Percentiles rank a stretch among this genome's conserved stretches.
phyloP scores from a whole-genome alignment of 495 filamentous ascomycete species.

The Aspergillus indologenus region DNA sequence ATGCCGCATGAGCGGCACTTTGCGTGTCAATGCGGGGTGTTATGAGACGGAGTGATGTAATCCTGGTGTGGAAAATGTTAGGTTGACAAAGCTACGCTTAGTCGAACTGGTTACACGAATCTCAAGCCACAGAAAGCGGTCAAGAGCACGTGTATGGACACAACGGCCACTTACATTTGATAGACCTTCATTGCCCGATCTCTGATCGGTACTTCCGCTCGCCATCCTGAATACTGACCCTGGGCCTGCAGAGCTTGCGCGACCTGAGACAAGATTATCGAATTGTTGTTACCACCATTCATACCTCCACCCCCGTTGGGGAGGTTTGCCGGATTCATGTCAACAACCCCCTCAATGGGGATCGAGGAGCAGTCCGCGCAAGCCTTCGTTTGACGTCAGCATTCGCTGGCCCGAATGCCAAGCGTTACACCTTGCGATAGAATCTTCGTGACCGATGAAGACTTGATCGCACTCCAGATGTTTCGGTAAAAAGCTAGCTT shows the following conservation, averaged over 20 bases:
- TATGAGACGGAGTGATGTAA: slow-evolving; percentile 49
- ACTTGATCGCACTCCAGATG: not conserved
- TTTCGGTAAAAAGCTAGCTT: not conserved
- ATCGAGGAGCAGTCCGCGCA: slow-evolving; percentile 40
- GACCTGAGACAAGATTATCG: slow-evolving; percentile 38
- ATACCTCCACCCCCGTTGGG: slow-evolving; percentile 43
- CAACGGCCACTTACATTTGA: slow-evolving; percentile 44
- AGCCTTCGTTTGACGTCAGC: slow-evolving; percentile 33
- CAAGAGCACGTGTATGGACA: not conserved
- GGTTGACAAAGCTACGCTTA: not conserved
- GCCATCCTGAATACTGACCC: slow-evolving; percentile 45
- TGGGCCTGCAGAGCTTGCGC: slow-evolving; percentile 36
- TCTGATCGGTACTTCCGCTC: slow-evolving; percentile 39
- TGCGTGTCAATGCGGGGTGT: slow-evolving; percentile 44
- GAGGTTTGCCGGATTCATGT: slow-evolving; percentile 51
- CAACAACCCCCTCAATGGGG: slow-evolving; percentile 47
- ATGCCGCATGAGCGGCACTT: slow-evolving; percentile 42
- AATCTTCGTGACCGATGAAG: not conserved
- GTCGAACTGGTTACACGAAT: not conserved
- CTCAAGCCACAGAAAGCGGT: not conserved
- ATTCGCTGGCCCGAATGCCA: slow-evolving; percentile 34
- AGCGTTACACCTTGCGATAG: slow-evolving; percentile 8
- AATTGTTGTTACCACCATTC: slow-evolving; percentile 33
- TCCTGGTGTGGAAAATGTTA: slow-evolving; percentile 29
- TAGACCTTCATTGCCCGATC: slow-evolving; percentile 40